Evolutionary conservation across 805 yeast species (phyloP), one percentile per base, ranked within the genome.

Genomic region (Candida tibetensis): DNA sequence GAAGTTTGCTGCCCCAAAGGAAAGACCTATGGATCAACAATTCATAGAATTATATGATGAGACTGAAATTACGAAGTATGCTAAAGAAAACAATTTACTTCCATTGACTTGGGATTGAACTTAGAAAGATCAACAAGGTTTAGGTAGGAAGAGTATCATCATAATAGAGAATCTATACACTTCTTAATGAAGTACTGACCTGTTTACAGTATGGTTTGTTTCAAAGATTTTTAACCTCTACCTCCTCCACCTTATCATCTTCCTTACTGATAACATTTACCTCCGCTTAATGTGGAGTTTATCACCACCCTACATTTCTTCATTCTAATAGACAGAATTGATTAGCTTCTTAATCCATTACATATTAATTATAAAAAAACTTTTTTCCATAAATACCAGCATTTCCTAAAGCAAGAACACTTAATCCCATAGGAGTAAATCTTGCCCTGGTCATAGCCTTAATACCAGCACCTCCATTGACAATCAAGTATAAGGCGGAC

Each of bases 1-100:
- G 42, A 75, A 91, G 52, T 93, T 89, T 66, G 95, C 98, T 5
- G 84, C 84, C 37, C 99, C 99, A 7, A 93, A 93, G 61, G 93
- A 89, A 40, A 72, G 99, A 47, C 95, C 97, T 12, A 71, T 93
- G 69, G 99, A 93, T 63, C 96, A 89, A 59, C 96, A 91, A 58
- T 85, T 91, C 53, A 91, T 91, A 42, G 99, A 93, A 63, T 70
- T 88, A 70, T 91, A 85, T 57, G 83, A 89, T 51, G 85, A 80
- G 36, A 55, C 64, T 4, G 81, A 76, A 39, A 77, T 85, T n/a
- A 71, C 69, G 12, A 59, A 71, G 31, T 72, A 68, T 46, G 89
- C 89, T 4, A 49, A 52, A 4, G 57, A 68, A 28, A 64, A 72
- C 28, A 58, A 69, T 6, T 78, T 89, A 77, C 59, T 87, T 38